Base-by-base conservation (phyloP, 441 rosid species). In the Corymbia citriodora region DNA sequence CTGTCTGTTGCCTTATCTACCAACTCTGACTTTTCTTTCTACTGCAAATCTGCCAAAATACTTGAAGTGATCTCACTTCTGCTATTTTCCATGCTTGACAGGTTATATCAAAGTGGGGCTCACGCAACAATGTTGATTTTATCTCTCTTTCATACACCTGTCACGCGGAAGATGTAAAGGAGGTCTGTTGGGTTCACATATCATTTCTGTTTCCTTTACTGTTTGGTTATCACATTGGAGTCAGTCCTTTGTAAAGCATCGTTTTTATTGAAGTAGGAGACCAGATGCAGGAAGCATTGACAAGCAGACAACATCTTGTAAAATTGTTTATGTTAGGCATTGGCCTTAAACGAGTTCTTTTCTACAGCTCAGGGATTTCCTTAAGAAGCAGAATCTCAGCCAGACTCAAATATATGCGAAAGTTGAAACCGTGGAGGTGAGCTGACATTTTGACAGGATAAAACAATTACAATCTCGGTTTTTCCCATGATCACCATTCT, bases 341-440 rank as follows among this genome's bases (percentile, higher is more conserved):
- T 59, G 57, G 65, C 53, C 50, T 82, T 48, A 33, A 45, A 21
- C n/a, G 88, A 36, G 33, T 29, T 68, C 83, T 83, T 63, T 53
- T 72, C 88, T 87, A 87, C 92, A 91, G 92, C 92, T 91, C 50
- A 91, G 92, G 89, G 92, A 88, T 40, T 88, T 90, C 91, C 92
- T 91, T 31, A 90, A 91, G 57, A 45, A 65, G 33, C 88, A 91
- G 50, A 91, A 91, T 88, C 92, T 91, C 88, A 17, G 55, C 19
- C 91, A 91, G 16, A 91, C 90, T 19, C 90, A 90, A 74, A 91
- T 91, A 88, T 91, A 85, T 4, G 92, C 92, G 27, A 91, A 91
- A 90, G 90, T 91, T 55, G 92, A 91, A 86, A 91, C 92, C 5
- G 70, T 90, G 70, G 92, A 91, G 92, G 92, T 91, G 83, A 89